Percentiles rank a stretch among this genome's conserved stretches.
phyloP scores from a whole-genome alignment of 75 land plant genomes.

The Chamaecyparis obtusa region DNA sequence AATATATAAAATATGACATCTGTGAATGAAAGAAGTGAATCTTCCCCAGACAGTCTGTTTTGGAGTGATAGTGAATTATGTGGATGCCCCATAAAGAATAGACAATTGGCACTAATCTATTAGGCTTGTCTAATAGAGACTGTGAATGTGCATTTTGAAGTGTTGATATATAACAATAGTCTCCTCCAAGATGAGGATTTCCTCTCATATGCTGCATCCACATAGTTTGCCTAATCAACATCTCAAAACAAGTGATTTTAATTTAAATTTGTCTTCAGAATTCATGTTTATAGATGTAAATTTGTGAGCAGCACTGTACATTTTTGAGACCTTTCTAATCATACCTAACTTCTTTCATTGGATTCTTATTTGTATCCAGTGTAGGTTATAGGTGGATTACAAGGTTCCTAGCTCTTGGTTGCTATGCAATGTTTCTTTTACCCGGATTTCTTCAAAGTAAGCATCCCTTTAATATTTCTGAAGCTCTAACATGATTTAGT shows the following conservation, averaged over 20 bases:
- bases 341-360: not conserved
- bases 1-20: not conserved
- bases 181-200: not conserved
- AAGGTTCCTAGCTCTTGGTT: slow-evolving; percentile 68
- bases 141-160: not conserved
- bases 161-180: not conserved
- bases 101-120: not conserved
- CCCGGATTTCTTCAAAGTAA: slow-evolving; percentile 91
- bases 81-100: not conserved
- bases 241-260: not conserved
- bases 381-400: slow-evolving; percentile 88
- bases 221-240: not conserved
- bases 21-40: not conserved
- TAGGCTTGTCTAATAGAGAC: not conserved
- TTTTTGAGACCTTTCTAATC: not conserved
- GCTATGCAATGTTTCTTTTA: slow-evolving; percentile 77
- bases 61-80: not conserved
- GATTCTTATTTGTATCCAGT: slow-evolving; percentile 45
- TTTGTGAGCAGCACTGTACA: not conserved
- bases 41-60: not conserved
- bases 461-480: slow-evolving; percentile 1
- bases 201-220: not conserved
- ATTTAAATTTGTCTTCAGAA: not conserved
- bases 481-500: not conserved
- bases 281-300: not conserved